Base-by-base conservation (phyloP, 768 basidiomycete species). In the Rossbeevera mucosa region DNA sequence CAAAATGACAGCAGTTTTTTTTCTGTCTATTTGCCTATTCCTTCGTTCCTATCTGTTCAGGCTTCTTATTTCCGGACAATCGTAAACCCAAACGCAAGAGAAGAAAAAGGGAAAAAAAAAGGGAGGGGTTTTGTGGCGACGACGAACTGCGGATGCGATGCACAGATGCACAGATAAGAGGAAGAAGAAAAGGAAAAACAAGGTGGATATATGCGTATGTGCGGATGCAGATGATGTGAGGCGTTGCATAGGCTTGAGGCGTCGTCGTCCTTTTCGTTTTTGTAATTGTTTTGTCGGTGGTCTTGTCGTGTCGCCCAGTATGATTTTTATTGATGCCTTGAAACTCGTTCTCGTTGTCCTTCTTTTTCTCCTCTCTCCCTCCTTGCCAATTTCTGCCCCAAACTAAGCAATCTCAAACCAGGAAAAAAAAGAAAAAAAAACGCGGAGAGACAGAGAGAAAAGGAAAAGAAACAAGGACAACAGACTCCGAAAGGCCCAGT, bases 301-400 rank as follows among this genome's bases (percentile, higher is more conserved):
- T 36, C 33, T 36, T 21, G 28, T 21, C 29, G n/a, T 14, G 18
- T 29, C 20, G 45, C 16, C 11, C 14, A 20, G 22, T 28, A n/a
- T 40, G 20, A 36, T 43, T 48, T 29, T 42, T 48, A 38, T 43
- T 24, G 11, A 47, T 48, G 42, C 48, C 36, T 33, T 22, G 53
- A 60, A 60, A 55, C 46, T 38, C 28, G 40, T 30, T 22, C 4
- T 36, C 30, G 45, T 48, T 48, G 28, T 33, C 44, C 8, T n/a
- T 36, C 16, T 18, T 36, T 36, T 16, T 36, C 9, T 11, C 18
- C 33, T 36, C 33, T 58, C 55, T 11, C 59, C 51, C 59, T 61
- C 59, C 59, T 61, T 61, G 55, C 59, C 41, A 41, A 12, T 13
- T 41, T 33, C 42, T 44, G 14, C 48, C 59, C 42, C 7, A 53